A percentile compares a stretch with the other conserved stretches of the same genome.
Conservation (phyloP, 495 filamentous ascomycete species). For the Xanthoparmelia taractica region DNA sequence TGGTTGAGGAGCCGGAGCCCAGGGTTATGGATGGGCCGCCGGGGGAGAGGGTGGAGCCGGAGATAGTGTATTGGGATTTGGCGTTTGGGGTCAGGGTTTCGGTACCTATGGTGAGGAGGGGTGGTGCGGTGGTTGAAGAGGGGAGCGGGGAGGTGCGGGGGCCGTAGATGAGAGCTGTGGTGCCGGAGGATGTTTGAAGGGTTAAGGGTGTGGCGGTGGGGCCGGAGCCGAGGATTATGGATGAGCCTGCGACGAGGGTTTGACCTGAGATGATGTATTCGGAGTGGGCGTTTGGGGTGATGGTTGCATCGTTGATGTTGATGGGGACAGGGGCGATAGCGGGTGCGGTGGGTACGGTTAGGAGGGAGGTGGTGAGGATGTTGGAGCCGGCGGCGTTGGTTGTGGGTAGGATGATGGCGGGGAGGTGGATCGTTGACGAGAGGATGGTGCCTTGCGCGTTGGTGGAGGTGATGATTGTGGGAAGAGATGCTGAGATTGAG, state of each 20-base stretch:
- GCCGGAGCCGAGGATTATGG: conserved; percentile 13
- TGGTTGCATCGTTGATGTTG: conserved; percentile 11
- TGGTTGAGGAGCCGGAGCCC: not conserved
- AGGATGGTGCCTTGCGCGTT: conserved; percentile 11
- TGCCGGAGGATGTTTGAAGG: conserved; percentile 3
- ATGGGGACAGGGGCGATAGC: conserved; percentile 4
- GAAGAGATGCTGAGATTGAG: not conserved
- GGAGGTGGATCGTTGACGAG: conserved; percentile 6
- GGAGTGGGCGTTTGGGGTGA: conserved; percentile 15
- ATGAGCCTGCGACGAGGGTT: conserved; percentile 15
- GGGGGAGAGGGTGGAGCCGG: not conserved
- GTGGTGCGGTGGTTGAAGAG: not conserved
- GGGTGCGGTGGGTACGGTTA: not conserved
- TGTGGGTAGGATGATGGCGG: conserved; percentile 13
- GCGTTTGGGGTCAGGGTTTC: not conserved
- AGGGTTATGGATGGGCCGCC: not conserved
- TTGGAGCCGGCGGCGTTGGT: conserved; percentile 16
- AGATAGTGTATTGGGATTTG: not conserved
- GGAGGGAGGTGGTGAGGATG: not conserved
- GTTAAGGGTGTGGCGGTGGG: not conserved
- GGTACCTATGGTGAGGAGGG: conserved; percentile 5
- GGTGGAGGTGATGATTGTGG: not conserved
- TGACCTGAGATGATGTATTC: conserved; percentile 21
- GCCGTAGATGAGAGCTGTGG: conserved; percentile 9
- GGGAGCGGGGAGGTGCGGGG: conserved; percentile 10